Base-by-base conservation (phyloP, 768 basidiomycete species). In the Tulasnella calospora region DNA sequence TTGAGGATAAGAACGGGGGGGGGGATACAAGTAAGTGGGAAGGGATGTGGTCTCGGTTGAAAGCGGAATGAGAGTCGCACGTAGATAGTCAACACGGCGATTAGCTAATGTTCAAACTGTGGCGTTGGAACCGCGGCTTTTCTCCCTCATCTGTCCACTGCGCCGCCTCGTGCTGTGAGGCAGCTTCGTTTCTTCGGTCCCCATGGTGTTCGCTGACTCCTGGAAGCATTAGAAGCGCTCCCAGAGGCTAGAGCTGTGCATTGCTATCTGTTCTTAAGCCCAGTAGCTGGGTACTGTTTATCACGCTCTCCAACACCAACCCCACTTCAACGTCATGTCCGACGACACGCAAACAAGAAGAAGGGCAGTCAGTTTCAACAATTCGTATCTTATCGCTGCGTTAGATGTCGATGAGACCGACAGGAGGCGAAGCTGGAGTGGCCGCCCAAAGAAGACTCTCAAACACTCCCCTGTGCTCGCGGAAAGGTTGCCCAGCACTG, bases 401-500 rank as follows among this genome's bases (percentile, higher is more conserved):
- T 33, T 67, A 33, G 70, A 78, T 78, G 15, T 9, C 6, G 61
- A 70, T 23, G 33, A 35, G 10, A 40, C 6, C 13, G 75, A 57
- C 23, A 41, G 75, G 40, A 55, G 75, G 51, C 61, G 61, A 67
- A 67, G 61, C 61, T 67, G 61, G 61, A 67, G 61, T 30, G 27
- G 5, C 61, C 61, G 61, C 27, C 38, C 40, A 40, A 74, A 67
- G 67, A 27, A 17, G 13, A 47, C 74, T 9, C 23, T 79, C 35
- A 74, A 73, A 46, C 61, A 46, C 72, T 57, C 57, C 23, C 80
- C 71, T 17, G 79, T 71, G 55, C 80, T 80, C 19, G 71, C 76
- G 12, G 73, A 41, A 13, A 72, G 80, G 23, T 74, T 80, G 30
- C 80, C 80, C 13, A 80, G 40, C 46, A 75, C 47, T 30, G 79